These are phyloP conservation scores for Pythium diclinum DNA, from an alignment of 352 stramenopile species.

Conservation along the genomic window DNA sequence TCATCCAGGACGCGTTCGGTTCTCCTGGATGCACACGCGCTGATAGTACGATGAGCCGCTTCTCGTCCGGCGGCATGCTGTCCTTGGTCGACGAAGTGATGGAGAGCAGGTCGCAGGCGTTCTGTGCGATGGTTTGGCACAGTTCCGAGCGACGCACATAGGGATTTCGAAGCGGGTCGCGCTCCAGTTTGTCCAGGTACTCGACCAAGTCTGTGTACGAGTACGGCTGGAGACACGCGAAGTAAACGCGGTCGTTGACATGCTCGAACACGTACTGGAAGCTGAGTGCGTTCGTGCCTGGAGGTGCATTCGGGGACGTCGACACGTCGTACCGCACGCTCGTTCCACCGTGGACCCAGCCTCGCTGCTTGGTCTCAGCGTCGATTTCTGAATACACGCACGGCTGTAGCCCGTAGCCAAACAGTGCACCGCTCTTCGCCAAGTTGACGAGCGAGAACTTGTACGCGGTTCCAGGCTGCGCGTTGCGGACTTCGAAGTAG, in stretches of 20 bases:
- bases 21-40: constrained; percentile 89
- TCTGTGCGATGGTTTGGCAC: constrained; percentile 82
- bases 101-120: constrained; percentile 85
- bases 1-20: constrained; percentile 89
- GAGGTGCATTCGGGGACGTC: constrained; percentile 30
- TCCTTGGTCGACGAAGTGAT: constrained; percentile 70
- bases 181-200: constrained; percentile 62
- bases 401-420: constrained; percentile 74
- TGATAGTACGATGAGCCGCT: constrained; percentile 78
- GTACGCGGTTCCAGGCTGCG: constrained; percentile 40
- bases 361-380: constrained; percentile 35
- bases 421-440: constrained; percentile 80
- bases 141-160: constrained; percentile 67
- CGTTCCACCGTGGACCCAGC: constrained; percentile 61
- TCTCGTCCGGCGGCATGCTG: constrained; percentile 41
- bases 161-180: constrained; percentile 37
- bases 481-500: constrained; percentile 85
- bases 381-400: constrained; percentile 73
- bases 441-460: constrained; percentile 80
- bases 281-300: constrained; percentile 51
- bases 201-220: constrained; percentile 86
- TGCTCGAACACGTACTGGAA: constrained; percentile 74
- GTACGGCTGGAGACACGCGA: constrained; percentile 85
- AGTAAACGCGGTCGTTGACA: constrained; percentile 70
- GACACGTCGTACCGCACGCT: constrained; percentile 65